Percentiles rank a stretch among this genome's conserved stretches.
Conservation (phyloP, 441 rosid genomes). For the Breynia disticha region DNA sequence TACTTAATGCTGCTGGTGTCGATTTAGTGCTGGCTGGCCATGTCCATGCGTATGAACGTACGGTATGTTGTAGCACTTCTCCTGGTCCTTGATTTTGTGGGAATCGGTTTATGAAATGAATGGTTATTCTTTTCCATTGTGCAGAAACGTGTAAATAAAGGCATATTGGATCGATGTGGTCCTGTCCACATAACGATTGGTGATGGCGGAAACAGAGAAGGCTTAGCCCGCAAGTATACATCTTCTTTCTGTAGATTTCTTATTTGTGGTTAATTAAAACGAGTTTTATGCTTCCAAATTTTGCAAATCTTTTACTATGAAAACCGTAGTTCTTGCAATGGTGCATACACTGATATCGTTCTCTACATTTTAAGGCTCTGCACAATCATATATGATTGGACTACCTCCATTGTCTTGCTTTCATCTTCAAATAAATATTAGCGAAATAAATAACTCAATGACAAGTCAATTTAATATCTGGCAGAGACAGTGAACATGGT, state of each 20-base stretch:
- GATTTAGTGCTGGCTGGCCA: conserved; percentile 81
- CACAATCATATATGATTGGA: no score
- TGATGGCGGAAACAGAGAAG: conserved; percentile 97
- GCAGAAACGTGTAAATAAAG: conserved; percentile 67
- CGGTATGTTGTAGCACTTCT: conserved; percentile 34
- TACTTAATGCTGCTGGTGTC: conserved; percentile 68
- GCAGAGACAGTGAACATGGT: background rate
- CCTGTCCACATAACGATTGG: conserved; percentile 84
- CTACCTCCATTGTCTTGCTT: no score
- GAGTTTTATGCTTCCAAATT: no score
- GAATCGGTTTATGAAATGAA: conserved; percentile 6
- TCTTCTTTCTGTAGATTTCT: conserved; percentile 1
- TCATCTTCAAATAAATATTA: no score
- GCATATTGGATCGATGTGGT: conserved; percentile 71
- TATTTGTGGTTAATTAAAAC: background rate
- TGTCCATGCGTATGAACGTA: conserved; percentile 94
- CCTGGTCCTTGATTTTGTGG: conserved; percentile 7
- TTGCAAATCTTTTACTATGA: no score
- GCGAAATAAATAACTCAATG: no score
- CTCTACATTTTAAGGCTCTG: no score
- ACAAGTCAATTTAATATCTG: no score
- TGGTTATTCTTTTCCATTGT: conserved; percentile 13
- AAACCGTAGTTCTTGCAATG: no score
- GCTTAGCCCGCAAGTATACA: conserved; percentile 69
- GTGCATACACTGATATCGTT: no score